These are phyloP conservation scores for Durio zibethinus DNA, from an alignment of 345 rosid genomes.

Conservation along the genomic window DNA sequence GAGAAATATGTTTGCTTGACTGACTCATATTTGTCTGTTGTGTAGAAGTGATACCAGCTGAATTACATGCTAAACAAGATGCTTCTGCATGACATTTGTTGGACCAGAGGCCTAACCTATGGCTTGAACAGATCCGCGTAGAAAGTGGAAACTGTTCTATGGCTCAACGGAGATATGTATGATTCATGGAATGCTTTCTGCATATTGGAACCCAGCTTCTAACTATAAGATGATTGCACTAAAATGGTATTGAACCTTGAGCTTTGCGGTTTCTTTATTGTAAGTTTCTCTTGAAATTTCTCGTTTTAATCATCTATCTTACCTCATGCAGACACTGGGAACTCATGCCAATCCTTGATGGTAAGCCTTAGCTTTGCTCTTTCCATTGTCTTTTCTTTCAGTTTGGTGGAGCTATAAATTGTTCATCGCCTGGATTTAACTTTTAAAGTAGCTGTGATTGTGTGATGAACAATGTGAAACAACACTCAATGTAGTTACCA, in stretches of 20 bases:
- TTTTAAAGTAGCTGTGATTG: not conserved
- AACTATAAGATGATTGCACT: not conserved
- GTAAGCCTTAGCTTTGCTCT: not conserved
- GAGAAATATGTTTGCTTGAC: slow-evolving; percentile 86
- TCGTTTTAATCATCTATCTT: not conserved
- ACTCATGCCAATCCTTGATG: not conserved
- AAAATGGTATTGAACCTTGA: not conserved
- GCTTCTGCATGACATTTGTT: not conserved
- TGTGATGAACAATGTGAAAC: not conserved
- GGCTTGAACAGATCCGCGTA: no score
- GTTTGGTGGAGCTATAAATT: not conserved
- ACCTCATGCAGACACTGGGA: not conserved
- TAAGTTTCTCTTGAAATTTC: not conserved
- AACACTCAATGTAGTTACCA: not conserved
- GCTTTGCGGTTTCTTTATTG: not conserved
- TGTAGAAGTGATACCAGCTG: slow-evolving; percentile 44
- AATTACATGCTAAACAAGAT: not conserved
- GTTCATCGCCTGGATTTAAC: not conserved
- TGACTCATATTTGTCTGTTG: slow-evolving; percentile 83
- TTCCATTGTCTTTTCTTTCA: not conserved
- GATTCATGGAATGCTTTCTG: not conserved
- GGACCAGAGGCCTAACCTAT: no score
- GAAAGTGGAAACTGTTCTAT: no score
- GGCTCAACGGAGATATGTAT: not conserved
- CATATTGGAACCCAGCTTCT: not conserved